phyloP scores from a whole-genome alignment of 345 rosid species.

The Eucalyptus brandiana region DNA sequence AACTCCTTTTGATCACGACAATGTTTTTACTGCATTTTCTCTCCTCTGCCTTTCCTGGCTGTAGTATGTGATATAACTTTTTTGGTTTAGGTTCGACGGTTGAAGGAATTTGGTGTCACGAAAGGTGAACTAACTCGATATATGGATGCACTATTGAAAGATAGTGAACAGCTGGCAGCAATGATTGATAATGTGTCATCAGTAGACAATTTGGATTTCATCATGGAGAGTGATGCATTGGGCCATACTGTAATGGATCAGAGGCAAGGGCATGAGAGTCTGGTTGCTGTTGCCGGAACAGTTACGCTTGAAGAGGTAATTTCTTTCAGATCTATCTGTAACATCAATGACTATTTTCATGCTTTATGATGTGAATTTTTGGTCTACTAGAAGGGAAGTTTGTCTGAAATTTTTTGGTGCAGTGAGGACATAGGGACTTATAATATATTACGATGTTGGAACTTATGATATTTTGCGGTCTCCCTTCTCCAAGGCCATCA shows the following conservation, averaged over 20 bases:
- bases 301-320: conserved; percentile 89
- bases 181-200: conserved; percentile 97
- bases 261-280: conserved; percentile 87
- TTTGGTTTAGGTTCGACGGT: conserved; percentile 72
- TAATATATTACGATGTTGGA: neutral
- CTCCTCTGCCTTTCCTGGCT: neutral
- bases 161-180: conserved; percentile 97
- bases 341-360: neutral
- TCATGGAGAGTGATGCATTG: conserved; percentile 98
- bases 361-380: neutral
- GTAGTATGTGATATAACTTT: neutral
- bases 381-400: neutral
- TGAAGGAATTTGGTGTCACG: conserved; percentile 98
- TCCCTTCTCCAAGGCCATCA: neutral
- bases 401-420: neutral
- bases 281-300: conserved; percentile 82
- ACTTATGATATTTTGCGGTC: neutral
- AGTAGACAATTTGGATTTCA: conserved; percentile 96
- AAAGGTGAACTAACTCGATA: conserved; percentile 96
- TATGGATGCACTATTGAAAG: conserved; percentile 93
- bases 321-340: neutral
- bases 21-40: neutral
- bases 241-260: conserved; percentile 98
- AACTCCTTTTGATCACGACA: neutral
- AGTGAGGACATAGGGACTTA: neutral